Evolutionary conservation across 108 stramenopile species (phyloP).

Genomic region (Nitzschia sp.): DNA sequence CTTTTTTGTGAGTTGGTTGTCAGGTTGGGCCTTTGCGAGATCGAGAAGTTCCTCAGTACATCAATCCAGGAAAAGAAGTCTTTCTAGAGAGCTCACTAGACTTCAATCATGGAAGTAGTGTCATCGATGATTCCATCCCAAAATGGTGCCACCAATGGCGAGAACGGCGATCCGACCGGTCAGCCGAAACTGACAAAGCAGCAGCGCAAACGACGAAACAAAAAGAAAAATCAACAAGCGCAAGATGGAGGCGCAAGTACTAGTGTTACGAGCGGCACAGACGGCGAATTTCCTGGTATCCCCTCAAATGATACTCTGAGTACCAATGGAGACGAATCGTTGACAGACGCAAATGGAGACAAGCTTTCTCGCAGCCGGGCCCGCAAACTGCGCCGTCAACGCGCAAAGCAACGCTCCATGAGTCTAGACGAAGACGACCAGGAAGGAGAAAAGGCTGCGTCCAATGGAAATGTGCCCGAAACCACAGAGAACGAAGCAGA

Average conservation of each 20-base stretch:
- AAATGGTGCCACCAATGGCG: conserved; percentile 4
- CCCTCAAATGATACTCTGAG: neutral
- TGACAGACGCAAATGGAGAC: neutral
- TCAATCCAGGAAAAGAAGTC: too few species aligned
- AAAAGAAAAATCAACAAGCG: neutral
- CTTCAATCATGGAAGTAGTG: too few species aligned
- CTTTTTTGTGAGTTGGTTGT: too few species aligned
- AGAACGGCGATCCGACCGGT: conserved; percentile 1
- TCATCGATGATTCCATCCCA: too few species aligned
- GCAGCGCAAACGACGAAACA: conserved; percentile 6
- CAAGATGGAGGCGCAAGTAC: neutral
- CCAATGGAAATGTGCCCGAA: neutral
- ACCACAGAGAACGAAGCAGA: neutral
- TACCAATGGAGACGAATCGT: neutral
- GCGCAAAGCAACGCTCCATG: neutral
- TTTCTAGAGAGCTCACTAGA: too few species aligned
- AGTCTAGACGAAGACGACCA: neutral
- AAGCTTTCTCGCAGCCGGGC: conserved; percentile 7
- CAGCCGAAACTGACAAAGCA: neutral
- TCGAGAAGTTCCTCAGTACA: too few species aligned
- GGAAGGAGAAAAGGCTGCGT: neutral
- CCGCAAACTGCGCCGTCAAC: conserved; percentile 9
- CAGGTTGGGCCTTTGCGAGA: too few species aligned
- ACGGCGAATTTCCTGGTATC: neutral
- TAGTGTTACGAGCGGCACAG: neutral